phyloP scores from a whole-genome alignment of 371 early-diverging fungal species.

The Gilbertella persicaria region DNA sequence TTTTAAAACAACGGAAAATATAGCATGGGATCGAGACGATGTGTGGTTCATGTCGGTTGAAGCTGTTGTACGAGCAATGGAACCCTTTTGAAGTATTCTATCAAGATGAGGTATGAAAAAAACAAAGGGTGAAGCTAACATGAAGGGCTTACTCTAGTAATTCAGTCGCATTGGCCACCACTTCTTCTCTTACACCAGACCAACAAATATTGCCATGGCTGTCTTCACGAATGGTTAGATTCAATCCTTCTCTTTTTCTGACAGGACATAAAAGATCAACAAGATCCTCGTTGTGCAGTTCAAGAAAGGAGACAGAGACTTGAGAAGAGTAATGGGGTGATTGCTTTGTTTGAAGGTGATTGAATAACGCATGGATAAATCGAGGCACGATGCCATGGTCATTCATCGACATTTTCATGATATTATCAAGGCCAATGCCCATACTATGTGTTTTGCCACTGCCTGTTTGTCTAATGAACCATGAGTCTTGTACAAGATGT shows the following conservation, averaged over 20 bases:
- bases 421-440: slow-evolving; percentile 50
- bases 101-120: background rate
- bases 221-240: slow-evolving; percentile 84
- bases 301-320: slow-evolving; percentile 77
- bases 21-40: slow-evolving; percentile 97
- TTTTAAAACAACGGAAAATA: slow-evolving; percentile 85
- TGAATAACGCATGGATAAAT: slow-evolving; percentile 72
- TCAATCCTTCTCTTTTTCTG: slow-evolving; percentile 74
- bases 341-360: slow-evolving; percentile 31
- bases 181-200: slow-evolving; percentile 84
- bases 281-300: slow-evolving; percentile 96
- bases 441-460: slow-evolving; percentile 61
- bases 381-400: slow-evolving; percentile 85
- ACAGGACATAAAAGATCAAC: slow-evolving; percentile 74
- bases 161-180: slow-evolving; percentile 67
- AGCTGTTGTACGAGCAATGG: slow-evolving; percentile 86
- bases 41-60: slow-evolving; percentile 95
- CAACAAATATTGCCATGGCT: slow-evolving; percentile 86
- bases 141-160: slow-evolving; percentile 55
- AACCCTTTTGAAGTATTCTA: slow-evolving; percentile 68
- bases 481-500: slow-evolving; percentile 4
- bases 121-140: background rate
- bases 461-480: slow-evolving; percentile 42
- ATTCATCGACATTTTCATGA: slow-evolving; percentile 9
- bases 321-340: slow-evolving; percentile 54